Evolutionary conservation across 2,329 filamentous ascomycete genomes (phyloP).

Genomic region (Plectosphaerella plurivora): DNA sequence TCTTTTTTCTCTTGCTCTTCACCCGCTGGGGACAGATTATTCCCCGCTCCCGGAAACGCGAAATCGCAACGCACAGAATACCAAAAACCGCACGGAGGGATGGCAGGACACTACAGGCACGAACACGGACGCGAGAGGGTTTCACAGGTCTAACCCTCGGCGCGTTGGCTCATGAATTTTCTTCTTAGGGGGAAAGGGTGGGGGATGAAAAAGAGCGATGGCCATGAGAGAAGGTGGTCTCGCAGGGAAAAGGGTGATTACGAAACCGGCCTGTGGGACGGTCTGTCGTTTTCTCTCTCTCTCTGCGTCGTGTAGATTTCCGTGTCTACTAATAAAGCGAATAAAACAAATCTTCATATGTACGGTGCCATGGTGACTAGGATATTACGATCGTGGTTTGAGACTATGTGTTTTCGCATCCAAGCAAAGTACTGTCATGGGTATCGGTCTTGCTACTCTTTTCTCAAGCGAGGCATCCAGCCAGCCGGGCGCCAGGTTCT

Average conservation of each 20-base stretch:
- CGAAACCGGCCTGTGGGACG: neutral
- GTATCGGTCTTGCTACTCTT: neutral
- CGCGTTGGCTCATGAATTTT: too few species aligned
- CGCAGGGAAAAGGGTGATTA: neutral
- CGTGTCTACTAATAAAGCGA: neutral
- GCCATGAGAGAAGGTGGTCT: neutral
- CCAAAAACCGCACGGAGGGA: conserved; percentile 8
- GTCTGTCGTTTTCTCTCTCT: neutral
- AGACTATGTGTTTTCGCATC: neutral
- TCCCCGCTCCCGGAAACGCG: neutral
- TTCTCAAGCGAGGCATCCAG: too few species aligned
- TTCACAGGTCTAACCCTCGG: neutral
- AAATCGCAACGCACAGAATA: conserved; percentile 5
- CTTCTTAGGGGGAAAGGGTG: too few species aligned
- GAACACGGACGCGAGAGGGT: conserved; percentile 7
- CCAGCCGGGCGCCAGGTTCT: neutral
- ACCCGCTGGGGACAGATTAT: conserved; percentile 2
- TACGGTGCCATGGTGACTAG: neutral
- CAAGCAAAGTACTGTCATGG: neutral
- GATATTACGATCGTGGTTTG: too few species aligned
- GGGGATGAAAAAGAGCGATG: too few species aligned
- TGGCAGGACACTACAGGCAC: conserved; percentile 3
- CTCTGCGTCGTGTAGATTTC: neutral
- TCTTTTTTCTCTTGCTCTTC: conserved; percentile 5
- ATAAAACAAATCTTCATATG: neutral